Base-by-base conservation (phyloP, 2,329 filamentous ascomycete species). In the Neofusicoccum laricinum region DNA sequence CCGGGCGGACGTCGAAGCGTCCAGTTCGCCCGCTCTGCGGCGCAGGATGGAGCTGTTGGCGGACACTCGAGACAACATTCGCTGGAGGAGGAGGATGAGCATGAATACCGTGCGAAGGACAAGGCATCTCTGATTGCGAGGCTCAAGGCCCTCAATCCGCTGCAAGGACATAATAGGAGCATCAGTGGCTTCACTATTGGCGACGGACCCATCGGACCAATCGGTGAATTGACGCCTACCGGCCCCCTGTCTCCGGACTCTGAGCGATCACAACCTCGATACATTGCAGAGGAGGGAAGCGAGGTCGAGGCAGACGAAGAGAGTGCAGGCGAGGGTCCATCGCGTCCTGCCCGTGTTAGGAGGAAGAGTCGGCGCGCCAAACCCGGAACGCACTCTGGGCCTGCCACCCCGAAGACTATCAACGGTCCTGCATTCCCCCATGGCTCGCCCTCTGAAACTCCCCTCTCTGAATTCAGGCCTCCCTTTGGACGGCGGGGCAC, bases 301-400 rank as follows among this genome's bases (percentile, higher is more conserved):
- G 91, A 93, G 74, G 87, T 83, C 14, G 89, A 90, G 71, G 88
- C 90, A 0, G 92, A 95, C 74, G 91, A 89, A 1, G 93, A 95
- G 73, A 96, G 92, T 49, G 91, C 88, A 0, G 92, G 93, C 61
- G 93, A 97, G 66, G 78, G 77, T 12, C 73, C 75, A 5, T 75
- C 73, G 3, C 69, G 71, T 10, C 76, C 78, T 51, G 66, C 70
- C n/a, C 79, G 79, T 17, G 88, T 84, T 75, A 88, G 88, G 75
- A 85, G 86, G 68, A 87, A 86, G 72, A 88, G 83, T 69, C 83
- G 85, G 66, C 81, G 87, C 68, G 85, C 73, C 81, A 84, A 79
- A 76, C 83, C 76, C 71, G 87, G 73, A 66, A 82, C 76, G 66
- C 82, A 86, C 66, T 90, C 90, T 6, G 85, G 87, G 1, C 91